Evolutionary conservation across 2,329 filamentous ascomycete genomes (phyloP).

Genomic region (Venturia carpophila): DNA sequence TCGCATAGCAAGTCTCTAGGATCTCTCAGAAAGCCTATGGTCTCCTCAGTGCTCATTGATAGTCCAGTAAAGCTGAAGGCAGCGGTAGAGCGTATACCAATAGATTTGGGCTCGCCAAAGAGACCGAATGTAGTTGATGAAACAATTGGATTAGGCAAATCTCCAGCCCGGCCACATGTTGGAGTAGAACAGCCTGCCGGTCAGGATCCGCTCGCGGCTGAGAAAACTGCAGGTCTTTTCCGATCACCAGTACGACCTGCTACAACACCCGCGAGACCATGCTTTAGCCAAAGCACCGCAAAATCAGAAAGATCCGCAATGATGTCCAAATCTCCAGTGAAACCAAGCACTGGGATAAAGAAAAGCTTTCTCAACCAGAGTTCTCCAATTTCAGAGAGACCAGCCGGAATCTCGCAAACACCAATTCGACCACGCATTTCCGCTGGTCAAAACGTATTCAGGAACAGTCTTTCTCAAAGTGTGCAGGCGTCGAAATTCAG

Average conservation of each 20-base stretch:
- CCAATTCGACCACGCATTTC: background rate
- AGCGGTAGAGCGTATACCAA: background rate
- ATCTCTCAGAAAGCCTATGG: slow-evolving; percentile 9
- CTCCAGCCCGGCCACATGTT: background rate
- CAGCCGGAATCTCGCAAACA: background rate
- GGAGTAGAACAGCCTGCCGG: background rate
- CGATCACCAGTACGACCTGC: background rate
- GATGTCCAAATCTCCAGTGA: background rate
- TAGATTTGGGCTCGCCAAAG: slow-evolving; percentile 11
- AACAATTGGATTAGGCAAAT: background rate
- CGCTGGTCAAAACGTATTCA: background rate
- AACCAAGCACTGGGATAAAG: background rate
- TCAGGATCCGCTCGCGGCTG: background rate
- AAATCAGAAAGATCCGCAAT: background rate
- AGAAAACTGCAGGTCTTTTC: background rate
- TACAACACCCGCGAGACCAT: background rate
- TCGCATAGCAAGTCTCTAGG: background rate
- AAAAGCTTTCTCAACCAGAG: slow-evolving; percentile 1
- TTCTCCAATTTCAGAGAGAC: background rate
- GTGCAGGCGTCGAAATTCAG: background rate
- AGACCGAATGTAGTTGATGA: background rate
- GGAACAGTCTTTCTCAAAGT: background rate
- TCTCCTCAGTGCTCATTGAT: background rate
- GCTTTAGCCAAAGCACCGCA: background rate
- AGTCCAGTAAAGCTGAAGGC: slow-evolving; percentile 7